Conservation (phyloP, 202 grass and related monocot genomes). For the Eragrostis tef region DNA sequence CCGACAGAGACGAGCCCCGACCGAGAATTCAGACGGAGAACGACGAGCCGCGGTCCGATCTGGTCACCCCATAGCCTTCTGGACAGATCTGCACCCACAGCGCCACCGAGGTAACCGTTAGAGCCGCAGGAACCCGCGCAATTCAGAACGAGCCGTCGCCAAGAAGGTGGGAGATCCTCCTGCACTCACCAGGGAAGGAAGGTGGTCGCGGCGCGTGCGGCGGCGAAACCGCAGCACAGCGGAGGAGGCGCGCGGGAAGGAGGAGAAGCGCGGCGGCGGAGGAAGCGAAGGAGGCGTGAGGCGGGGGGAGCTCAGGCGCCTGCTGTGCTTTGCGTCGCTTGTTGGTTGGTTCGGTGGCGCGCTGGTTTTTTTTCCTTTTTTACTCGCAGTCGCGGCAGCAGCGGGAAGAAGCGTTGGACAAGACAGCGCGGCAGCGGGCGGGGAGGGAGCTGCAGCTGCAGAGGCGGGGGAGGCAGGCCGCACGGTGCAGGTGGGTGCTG, state of each 20-base stretch:
- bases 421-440: slow-evolving; percentile 26
- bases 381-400: neutral
- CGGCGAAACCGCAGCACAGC: neutral
- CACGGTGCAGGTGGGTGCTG: slow-evolving; percentile 1
- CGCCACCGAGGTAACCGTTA: slow-evolving; percentile 11
- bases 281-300: neutral
- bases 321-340: slow-evolving; percentile 33
- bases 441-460: neutral
- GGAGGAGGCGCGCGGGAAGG: neutral
- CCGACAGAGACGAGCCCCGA: neutral
- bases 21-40: slow-evolving; percentile 15
- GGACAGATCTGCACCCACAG: slow-evolving; percentile 43
- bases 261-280: neutral
- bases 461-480: slow-evolving; percentile 23
- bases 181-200: too few species aligned
- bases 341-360: slow-evolving; percentile 16
- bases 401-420: slow-evolving; percentile 6
- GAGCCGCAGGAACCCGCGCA: neutral
- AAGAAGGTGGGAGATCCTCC: neutral
- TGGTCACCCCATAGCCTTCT: slow-evolving; percentile 50
- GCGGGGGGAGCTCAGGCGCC: neutral
- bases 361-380: slow-evolving; percentile 19
- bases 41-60: slow-evolving; percentile 26
- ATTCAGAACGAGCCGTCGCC: slow-evolving; percentile 15
- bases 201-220: too few species aligned